A percentile compares a stretch with the other conserved stretches of the same genome.
Conservation (phyloP, 2,329 filamentous ascomycete species). For the Apiospora koreana region DNA sequence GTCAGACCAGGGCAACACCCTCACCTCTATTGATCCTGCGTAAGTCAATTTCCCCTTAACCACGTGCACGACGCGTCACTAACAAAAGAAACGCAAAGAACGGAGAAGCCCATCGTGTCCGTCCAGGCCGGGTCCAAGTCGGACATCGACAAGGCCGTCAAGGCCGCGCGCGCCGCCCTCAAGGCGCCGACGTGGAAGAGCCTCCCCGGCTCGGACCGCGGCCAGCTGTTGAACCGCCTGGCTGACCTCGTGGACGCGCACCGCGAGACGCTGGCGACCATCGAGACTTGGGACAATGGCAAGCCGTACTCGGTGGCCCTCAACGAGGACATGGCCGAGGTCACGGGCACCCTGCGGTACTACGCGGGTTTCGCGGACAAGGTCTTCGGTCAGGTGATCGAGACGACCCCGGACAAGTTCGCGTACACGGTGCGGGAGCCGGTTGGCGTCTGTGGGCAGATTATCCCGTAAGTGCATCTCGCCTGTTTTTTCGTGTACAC, state of each 20-base stretch:
- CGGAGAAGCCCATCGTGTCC: constrained; percentile 80
- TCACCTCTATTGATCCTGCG: constrained; percentile 87
- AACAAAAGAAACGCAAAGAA: constrained; percentile 30
- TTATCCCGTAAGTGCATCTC: constrained; percentile 61
- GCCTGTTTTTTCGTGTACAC: no score
- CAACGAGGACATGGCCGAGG: constrained; percentile 66
- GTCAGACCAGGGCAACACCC: constrained; percentile 81
- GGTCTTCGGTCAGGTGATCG: constrained; percentile 83
- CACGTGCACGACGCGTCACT: background rate
- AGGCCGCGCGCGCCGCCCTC: constrained; percentile 83
- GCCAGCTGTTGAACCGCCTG: constrained; percentile 71
- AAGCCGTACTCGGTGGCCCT: constrained; percentile 77
- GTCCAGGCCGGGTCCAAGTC: constrained; percentile 87
- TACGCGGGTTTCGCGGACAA: constrained; percentile 93
- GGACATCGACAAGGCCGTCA: constrained; percentile 78
- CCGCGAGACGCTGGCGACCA: constrained; percentile 70
- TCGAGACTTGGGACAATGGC: constrained; percentile 88
- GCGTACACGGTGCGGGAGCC: constrained; percentile 83
- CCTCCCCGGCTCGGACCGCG: constrained; percentile 69
- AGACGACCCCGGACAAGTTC: constrained; percentile 76
- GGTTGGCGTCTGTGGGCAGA: constrained; percentile 78
- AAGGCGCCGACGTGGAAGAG: constrained; percentile 66
- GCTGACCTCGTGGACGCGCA: constrained; percentile 82
- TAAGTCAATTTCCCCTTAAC: background rate
- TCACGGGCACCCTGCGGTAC: constrained; percentile 75